A percentile compares a stretch with the other conserved stretches of the same genome.
Conservation (phyloP, 345 rosid genomes). For the Salix exigua region DNA sequence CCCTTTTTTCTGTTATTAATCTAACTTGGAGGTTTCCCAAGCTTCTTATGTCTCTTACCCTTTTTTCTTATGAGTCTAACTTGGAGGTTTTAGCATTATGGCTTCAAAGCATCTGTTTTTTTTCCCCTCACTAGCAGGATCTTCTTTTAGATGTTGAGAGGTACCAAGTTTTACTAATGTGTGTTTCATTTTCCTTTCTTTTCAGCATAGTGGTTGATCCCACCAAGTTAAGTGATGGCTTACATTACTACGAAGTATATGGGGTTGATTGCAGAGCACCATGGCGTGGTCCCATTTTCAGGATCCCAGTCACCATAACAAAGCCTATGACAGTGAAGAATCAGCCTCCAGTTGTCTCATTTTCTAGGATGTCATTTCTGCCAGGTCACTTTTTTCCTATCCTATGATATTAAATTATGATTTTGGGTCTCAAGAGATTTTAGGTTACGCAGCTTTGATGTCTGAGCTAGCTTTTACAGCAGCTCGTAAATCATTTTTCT, state of each 20-base stretch:
- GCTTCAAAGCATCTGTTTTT: background rate
- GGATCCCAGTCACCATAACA: slow-evolving; percentile 78
- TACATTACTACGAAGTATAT: slow-evolving; percentile 83
- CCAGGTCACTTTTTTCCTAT: slow-evolving; percentile 50
- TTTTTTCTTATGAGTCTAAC: background rate
- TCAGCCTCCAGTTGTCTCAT: slow-evolving; percentile 68
- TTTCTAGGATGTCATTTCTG: slow-evolving; percentile 68
- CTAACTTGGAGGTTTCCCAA: background rate
- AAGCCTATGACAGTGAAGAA: slow-evolving; percentile 59
- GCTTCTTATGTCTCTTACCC: background rate
- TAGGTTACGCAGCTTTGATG: background rate
- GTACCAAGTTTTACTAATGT: background rate
- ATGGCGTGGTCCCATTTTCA: slow-evolving; percentile 89
- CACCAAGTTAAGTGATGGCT: slow-evolving; percentile 69
- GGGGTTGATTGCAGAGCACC: slow-evolving; percentile 95
- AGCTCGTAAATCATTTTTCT: background rate
- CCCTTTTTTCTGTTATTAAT: background rate
- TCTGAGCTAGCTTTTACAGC: background rate
- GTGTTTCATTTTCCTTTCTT: slow-evolving; percentile 9
- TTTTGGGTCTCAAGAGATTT: background rate
- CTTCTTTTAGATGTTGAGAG: background rate
- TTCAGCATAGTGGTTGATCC: slow-evolving; percentile 94
- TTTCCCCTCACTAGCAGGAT: background rate
- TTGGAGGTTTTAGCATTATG: background rate
- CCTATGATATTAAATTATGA: background rate